phyloP scores from a whole-genome alignment of 2,329 filamentous ascomycete genomes.

The Colletotrichum sp. region DNA sequence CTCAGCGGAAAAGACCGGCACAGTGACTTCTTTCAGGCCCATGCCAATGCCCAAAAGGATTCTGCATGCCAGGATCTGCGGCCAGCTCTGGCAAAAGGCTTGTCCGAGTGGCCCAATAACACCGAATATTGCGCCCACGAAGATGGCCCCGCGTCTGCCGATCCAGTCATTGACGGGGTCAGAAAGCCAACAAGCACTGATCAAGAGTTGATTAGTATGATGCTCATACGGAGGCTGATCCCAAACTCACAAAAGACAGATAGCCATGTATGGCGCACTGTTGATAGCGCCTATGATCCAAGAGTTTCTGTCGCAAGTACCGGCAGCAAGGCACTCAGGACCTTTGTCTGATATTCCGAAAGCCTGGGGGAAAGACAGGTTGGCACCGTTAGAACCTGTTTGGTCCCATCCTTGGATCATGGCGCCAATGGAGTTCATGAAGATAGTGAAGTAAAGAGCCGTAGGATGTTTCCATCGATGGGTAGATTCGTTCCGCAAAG shows the following conservation, averaged over 20 bases:
- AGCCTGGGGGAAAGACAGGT: constrained; percentile 50
- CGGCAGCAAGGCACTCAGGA: constrained; percentile 30
- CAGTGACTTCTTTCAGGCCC: constrained; percentile 55
- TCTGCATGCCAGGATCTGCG: constrained; percentile 54
- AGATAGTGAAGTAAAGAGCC: constrained; percentile 53
- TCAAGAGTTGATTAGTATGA: not conserved
- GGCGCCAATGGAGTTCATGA: constrained; percentile 57
- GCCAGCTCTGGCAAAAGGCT: constrained; percentile 63
- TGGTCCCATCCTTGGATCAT: constrained; percentile 59
- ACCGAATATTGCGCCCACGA: constrained; percentile 67
- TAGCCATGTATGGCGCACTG: constrained; percentile 43
- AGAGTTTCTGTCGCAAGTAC: constrained; percentile 48
- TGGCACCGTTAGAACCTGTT: constrained; percentile 54
- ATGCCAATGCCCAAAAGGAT: constrained; percentile 64
- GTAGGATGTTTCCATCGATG: constrained; percentile 56
- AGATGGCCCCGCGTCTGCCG: constrained; percentile 69
- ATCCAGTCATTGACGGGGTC: constrained; percentile 64
- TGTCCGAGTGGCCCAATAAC: constrained; percentile 66
- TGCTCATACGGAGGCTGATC: not conserved
- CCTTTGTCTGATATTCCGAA: constrained; percentile 52
- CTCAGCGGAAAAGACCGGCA: constrained; percentile 60
- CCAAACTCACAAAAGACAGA: constrained; percentile 4
- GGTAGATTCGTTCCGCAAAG: constrained; percentile 47
- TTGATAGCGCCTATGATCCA: constrained; percentile 70
- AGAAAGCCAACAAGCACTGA: constrained; percentile 58